Conservation (phyloP, 148 eudicot genomes). For the Suaeda aralocaspica region DNA sequence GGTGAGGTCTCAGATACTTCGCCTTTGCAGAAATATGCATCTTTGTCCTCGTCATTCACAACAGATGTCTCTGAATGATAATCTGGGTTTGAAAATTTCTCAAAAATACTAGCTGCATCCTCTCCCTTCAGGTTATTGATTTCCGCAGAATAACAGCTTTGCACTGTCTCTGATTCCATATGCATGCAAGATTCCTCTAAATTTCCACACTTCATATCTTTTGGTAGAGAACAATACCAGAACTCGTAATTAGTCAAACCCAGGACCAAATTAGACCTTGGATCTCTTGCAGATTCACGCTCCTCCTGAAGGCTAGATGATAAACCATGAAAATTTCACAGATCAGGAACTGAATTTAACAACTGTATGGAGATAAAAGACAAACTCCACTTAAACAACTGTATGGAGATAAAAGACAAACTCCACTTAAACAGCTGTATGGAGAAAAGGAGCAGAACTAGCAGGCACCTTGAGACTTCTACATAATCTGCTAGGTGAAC, state of each 20-base stretch:
- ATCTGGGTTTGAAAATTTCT: slow-evolving; percentile 27
- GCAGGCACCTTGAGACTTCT: neutral
- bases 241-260: slow-evolving; percentile 59
- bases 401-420: neutral
- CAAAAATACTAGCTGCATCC: slow-evolving; percentile 40
- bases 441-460: neutral
- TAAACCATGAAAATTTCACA: slow-evolving; percentile 12
- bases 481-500: neutral
- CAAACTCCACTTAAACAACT: neutral
- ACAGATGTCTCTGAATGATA: slow-evolving; percentile 65
- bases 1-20: slow-evolving; percentile 29
- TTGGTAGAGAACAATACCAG: slow-evolving; percentile 54
- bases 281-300: slow-evolving; percentile 45
- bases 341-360: neutral
- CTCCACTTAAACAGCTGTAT: neutral
- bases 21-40: neutral
- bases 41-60: slow-evolving; percentile 42
- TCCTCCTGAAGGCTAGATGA: slow-evolving; percentile 49
- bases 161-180: slow-evolving; percentile 37
- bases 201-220: slow-evolving; percentile 40
- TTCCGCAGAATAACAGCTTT: slow-evolving; percentile 18
- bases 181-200: slow-evolving; percentile 28
- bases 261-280: slow-evolving; percentile 59
- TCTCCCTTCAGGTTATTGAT: slow-evolving; percentile 33
- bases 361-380: neutral